Base-by-base conservation (phyloP, 2,329 filamentous ascomycete species). In the Clonostachys rosea region DNA sequence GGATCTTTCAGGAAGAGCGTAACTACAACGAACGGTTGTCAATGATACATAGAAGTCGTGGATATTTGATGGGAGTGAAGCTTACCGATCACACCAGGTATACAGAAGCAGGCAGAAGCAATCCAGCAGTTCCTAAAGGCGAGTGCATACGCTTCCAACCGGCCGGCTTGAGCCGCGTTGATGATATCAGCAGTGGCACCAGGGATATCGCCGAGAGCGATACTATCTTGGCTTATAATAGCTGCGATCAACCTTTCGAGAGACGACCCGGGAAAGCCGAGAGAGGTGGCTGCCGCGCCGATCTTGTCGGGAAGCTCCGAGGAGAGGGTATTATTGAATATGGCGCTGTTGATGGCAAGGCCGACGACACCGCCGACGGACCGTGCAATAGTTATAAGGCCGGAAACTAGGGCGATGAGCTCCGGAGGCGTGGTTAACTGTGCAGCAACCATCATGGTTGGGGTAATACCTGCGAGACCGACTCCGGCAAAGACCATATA, bases 331-430 rank as follows among this genome's bases (percentile, higher is more conserved):
- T 49, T 46, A 34, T 47, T 58, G 54, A 65, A 59, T 10, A 65
- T 52, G 20, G 62, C 58, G n/a, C 62, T 63, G 50, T 64, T 51
- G 34, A 69, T 64, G 20, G 66, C 61, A 14, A 70, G 50, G 7
- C 63, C 66, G 17, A 70, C 55, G 3, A 63, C 58, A 12, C 65
- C 67, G 12, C 68, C 67, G 1, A 71, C 53, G 24, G 63, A 67
- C 5, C 67, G 56, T 3, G 63, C 51, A 30, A 59, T 55, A 37
- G 69, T 65, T 43, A 70, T 59, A 17, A 71, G 56, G 10, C 66
- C 65, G 20, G 56, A 63, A 5, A 65, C 57, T n/a, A 61, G 59
- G 7, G 68, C 55, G 34, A 70, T 68, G 13, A 70, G 56, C 24
- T 65, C 62, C 1, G 56, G 59, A 0, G 66, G 66, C 2, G 61